Evolutionary conservation across 345 rosid species (phyloP).

Genomic region (Bruguiera parviflora): DNA sequence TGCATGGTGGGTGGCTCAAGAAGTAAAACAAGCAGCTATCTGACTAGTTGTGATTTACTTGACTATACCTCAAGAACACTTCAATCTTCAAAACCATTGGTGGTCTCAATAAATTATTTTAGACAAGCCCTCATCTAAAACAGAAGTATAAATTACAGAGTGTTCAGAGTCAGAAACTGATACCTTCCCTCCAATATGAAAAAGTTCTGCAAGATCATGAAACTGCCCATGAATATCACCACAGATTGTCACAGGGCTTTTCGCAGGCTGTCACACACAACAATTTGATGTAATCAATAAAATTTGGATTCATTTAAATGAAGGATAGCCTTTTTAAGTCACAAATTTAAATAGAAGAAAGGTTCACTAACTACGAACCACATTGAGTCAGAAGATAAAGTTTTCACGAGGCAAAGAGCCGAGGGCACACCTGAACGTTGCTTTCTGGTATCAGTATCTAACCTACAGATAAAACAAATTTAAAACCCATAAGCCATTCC

Average conservation of each 20-base stretch:
- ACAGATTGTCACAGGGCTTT: constrained; percentile 93
- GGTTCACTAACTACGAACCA: not conserved
- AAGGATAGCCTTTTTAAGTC: not conserved
- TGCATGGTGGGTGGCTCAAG: not conserved
- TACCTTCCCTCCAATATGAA: constrained; percentile 96
- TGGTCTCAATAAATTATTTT: constrained; percentile 20
- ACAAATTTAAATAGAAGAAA: no score
- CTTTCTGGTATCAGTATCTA: constrained; percentile 91
- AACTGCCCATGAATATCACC: constrained; percentile 99
- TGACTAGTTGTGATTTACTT: constrained; percentile 10
- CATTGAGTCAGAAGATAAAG: not conserved
- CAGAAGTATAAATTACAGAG: constrained; percentile 15
- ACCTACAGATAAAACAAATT: constrained; percentile 45
- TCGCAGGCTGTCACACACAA: constrained; percentile 60
- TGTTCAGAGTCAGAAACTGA: constrained; percentile 19
- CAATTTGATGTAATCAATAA: not conserved
- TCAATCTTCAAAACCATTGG: constrained; percentile 29
- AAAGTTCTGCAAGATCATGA: constrained; percentile 98
- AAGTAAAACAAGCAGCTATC: constrained; percentile 1
- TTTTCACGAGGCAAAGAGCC: not conserved
- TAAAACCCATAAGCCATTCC: not conserved
- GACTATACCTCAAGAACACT: constrained; percentile 19
- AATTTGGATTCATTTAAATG: not conserved
- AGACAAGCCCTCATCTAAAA: constrained; percentile 28
- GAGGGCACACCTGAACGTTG: constrained; percentile 79